Conservation (phyloP, 2,329 filamentous ascomycete species). For the Celoporthe dispersa region DNA sequence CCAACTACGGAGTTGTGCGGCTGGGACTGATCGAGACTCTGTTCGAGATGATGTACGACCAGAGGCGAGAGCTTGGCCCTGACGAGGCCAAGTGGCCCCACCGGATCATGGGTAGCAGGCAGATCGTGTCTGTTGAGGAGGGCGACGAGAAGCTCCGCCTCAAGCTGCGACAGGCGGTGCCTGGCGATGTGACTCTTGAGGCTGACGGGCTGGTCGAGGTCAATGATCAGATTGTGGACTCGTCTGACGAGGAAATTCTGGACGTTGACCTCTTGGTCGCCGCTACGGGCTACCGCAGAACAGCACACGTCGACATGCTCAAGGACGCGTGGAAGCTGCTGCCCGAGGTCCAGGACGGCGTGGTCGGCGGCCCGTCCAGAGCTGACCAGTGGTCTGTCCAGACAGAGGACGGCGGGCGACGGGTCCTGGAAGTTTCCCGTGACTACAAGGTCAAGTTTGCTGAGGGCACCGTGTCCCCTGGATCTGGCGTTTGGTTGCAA, state of each 20-base stretch:
- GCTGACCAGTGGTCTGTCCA: conserved; percentile 27
- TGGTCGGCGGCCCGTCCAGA: conserved; percentile 29
- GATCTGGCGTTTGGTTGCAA: conserved; percentile 87
- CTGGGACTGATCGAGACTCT: conserved; percentile 88
- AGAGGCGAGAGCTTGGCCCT: conserved; percentile 70
- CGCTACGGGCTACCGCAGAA: conserved; percentile 83
- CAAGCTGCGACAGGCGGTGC: conserved; percentile 56
- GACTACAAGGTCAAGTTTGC: conserved; percentile 81
- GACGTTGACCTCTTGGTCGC: conserved; percentile 83
- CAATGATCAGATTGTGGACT: neutral
- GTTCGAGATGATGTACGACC: conserved; percentile 86
- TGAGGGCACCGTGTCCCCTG: conserved; percentile 67
- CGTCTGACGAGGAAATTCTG: conserved; percentile 58
- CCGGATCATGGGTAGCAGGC: conserved; percentile 73
- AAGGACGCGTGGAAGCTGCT: conserved; percentile 68
- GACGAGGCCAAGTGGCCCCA: conserved; percentile 81
- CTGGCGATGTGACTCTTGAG: conserved; percentile 38
- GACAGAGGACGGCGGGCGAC: conserved; percentile 29
- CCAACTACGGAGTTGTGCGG: conserved; percentile 94
- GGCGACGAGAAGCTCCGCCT: conserved; percentile 56
- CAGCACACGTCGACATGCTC: conserved; percentile 79
- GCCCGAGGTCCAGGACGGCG: conserved; percentile 46
- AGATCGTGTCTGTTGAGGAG: conserved; percentile 66
- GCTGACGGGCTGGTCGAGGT: conserved; percentile 40
- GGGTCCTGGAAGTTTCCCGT: conserved; percentile 69